Percentiles rank a stretch among this genome's conserved stretches.
Conservation (phyloP, 192 early-diverging fungal species). For the Coemansia sp. region DNA sequence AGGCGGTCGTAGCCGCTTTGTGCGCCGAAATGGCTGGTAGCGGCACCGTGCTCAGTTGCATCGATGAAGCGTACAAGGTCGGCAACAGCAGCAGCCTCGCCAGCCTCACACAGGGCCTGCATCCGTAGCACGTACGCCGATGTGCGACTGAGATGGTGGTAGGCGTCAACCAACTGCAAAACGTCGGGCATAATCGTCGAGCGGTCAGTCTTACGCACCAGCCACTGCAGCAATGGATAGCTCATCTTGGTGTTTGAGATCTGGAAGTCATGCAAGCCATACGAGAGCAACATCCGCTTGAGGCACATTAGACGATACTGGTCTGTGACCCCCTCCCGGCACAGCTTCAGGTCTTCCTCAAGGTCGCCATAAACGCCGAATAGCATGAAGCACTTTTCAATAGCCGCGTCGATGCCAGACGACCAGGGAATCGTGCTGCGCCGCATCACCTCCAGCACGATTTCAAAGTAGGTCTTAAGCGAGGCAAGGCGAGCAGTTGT, state of each 20-base stretch:
- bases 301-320: constrained; percentile 65
- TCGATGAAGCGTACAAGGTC: constrained; percentile 22
- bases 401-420: constrained; percentile 43
- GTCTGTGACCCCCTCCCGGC: constrained; percentile 55
- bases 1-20: background rate
- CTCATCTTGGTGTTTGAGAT: constrained; percentile 59
- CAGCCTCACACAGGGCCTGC: constrained; percentile 52
- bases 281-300: constrained; percentile 58
- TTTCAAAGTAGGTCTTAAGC: constrained; percentile 22
- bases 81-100: constrained; percentile 18
- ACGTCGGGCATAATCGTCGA: constrained; percentile 59
- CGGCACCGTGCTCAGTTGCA: constrained; percentile 21
- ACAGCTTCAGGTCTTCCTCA: constrained; percentile 17
- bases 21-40: background rate
- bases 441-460: constrained; percentile 64
- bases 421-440: constrained; percentile 67
- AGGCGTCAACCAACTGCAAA: constrained; percentile 59
- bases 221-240: constrained; percentile 54
- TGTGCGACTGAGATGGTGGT: constrained; percentile 56
- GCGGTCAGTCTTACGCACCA: constrained; percentile 52
- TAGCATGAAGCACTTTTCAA: constrained; percentile 13
- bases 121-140: constrained; percentile 58
- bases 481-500: constrained; percentile 12
- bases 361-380: constrained; percentile 4
- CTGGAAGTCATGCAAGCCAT: constrained; percentile 60